These are phyloP conservation scores for Diutina rugosa DNA, from an alignment of 1,139 yeast genomes.

Conservation along the genomic window DNA sequence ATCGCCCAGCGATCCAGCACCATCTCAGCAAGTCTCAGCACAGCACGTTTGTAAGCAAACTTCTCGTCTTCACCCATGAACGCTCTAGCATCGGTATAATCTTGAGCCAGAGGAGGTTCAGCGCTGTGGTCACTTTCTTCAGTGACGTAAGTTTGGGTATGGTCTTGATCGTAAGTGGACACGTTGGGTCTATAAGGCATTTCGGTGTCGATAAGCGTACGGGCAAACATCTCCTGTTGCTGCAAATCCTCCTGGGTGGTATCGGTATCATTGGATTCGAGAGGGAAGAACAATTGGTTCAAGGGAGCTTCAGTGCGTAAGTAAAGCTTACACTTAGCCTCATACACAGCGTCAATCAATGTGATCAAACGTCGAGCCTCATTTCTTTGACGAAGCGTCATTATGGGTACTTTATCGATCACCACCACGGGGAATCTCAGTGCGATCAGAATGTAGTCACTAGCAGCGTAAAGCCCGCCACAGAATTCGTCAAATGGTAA, in stretches of 20 bases:
- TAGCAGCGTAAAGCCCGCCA: slow-evolving; percentile 44
- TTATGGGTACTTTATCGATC: slow-evolving; percentile 48
- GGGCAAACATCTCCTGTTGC: slow-evolving; percentile 60
- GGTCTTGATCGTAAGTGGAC: slow-evolving; percentile 39
- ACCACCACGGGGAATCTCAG: slow-evolving; percentile 44
- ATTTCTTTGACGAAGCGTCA: slow-evolving; percentile 46
- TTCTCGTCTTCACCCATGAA: slow-evolving; percentile 72
- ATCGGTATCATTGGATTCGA: slow-evolving; percentile 8
- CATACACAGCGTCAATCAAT: slow-evolving; percentile 55
- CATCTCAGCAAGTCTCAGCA: slow-evolving; percentile 59
- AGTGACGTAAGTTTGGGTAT: slow-evolving; percentile 18
- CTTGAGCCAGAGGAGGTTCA: slow-evolving; percentile 5
- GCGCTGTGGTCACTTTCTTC: neutral
- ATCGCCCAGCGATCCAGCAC: slow-evolving; percentile 11
- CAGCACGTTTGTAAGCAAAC: slow-evolving; percentile 64
- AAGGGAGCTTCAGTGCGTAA: slow-evolving; percentile 37
- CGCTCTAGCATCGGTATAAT: slow-evolving; percentile 38
- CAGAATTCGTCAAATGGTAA: slow-evolving; percentile 47
- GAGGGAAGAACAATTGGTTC: slow-evolving; percentile 50
- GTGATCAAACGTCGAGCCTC: slow-evolving; percentile 62
- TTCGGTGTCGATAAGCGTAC: slow-evolving; percentile 43
- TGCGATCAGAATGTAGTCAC: slow-evolving; percentile 59
- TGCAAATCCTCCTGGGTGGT: slow-evolving; percentile 30
- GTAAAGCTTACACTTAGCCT: slow-evolving; percentile 46
- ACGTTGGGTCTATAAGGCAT: slow-evolving; percentile 64